Conservation (phyloP, 345 rosid species). For the Hibiscus syriacus region DNA sequence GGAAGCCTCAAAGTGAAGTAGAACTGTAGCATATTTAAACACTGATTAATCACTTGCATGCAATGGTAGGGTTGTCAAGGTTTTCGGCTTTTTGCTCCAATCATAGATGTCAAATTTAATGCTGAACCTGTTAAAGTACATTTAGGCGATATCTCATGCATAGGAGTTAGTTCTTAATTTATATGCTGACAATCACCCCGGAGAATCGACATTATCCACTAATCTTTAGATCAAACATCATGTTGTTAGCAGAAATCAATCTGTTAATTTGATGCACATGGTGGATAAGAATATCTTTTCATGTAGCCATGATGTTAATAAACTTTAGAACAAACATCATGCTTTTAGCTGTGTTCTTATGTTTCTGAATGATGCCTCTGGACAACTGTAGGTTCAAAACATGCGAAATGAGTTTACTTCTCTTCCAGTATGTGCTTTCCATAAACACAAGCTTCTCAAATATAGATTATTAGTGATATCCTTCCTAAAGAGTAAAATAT, state of each 20-base stretch:
- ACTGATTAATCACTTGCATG: background rate
- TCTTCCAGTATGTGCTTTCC: background rate
- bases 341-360: no score
- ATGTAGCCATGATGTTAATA: background rate
- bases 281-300: background rate
- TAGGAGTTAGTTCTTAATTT: background rate
- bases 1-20: background rate
- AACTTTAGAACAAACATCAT: no score
- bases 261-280: background rate
- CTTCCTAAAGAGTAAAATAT: background rate
- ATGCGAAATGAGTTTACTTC: background rate
- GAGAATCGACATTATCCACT: background rate
- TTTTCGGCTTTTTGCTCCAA: background rate
- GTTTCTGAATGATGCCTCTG: background rate
- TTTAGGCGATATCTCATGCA: background rate
- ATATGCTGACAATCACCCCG: no score
- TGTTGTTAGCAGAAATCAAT: background rate
- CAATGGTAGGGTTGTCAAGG: background rate
- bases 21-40: background rate
- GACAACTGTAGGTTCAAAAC: background rate
- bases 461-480: background rate
- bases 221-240: background rate
- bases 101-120: background rate
- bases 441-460: background rate
- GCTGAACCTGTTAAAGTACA: background rate